Evolutionary conservation across 495 filamentous ascomycete genomes (phyloP).

Genomic region (Aspergillus leporis): DNA sequence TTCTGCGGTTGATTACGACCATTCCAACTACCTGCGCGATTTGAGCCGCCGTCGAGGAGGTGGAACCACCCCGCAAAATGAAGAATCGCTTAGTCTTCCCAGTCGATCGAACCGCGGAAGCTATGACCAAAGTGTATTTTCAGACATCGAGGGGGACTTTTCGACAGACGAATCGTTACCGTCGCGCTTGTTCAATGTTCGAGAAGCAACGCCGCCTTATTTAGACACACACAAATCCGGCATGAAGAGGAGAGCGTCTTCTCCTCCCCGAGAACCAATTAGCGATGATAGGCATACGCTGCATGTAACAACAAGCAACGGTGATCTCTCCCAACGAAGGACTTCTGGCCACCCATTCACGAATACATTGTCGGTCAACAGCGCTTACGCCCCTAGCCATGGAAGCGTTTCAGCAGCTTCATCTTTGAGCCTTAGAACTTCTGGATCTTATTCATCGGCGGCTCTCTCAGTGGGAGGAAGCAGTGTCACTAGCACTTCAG

Average conservation of each 20-base stretch:
- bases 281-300: slow-evolving; percentile 64
- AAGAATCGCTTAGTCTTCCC: slow-evolving; percentile 47
- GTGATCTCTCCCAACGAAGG: slow-evolving; percentile 67
- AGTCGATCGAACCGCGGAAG: slow-evolving; percentile 58
- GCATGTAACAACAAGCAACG: slow-evolving; percentile 55
- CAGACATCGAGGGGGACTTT: slow-evolving; percentile 64
- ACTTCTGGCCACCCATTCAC: slow-evolving; percentile 58
- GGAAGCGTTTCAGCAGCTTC: slow-evolving; percentile 74
- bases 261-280: slow-evolving; percentile 73
- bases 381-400: slow-evolving; percentile 57
- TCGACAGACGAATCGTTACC: slow-evolving; percentile 64
- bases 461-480: slow-evolving; percentile 65
- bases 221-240: slow-evolving; percentile 48
- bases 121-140: slow-evolving; percentile 62
- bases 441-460: slow-evolving; percentile 72
- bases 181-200: slow-evolving; percentile 60
- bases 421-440: slow-evolving; percentile 64
- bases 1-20: slow-evolving; percentile 43
- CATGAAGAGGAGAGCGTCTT: slow-evolving; percentile 80
- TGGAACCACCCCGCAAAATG: slow-evolving; percentile 48
- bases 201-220: slow-evolving; percentile 53
- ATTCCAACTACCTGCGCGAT: slow-evolving; percentile 34
- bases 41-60: slow-evolving; percentile 35
- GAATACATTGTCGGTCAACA: slow-evolving; percentile 57
- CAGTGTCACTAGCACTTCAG: slow-evolving; percentile 70